phyloP scores from a whole-genome alignment of 257 asterid species.

The Mitragyna speciosa region DNA sequence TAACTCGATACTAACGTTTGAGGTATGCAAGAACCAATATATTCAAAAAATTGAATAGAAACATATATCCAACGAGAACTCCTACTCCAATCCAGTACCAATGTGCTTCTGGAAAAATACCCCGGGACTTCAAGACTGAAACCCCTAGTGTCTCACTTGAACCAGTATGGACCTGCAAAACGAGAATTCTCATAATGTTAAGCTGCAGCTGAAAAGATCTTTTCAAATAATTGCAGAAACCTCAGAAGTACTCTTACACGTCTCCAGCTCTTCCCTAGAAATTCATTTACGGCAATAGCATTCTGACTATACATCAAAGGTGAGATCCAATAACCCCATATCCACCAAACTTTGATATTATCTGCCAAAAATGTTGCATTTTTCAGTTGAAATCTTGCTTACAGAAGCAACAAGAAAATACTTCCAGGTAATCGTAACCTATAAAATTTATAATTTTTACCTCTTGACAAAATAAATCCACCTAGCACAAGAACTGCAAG shows the following conservation, averaged over 20 bases:
- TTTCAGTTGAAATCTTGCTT: too few relatives aligned
- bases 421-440: too few relatives aligned
- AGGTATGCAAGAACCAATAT: constrained; percentile 46
- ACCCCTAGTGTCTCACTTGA: constrained; percentile 31
- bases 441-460: constrained; percentile 23
- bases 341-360: too few relatives aligned
- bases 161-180: constrained; percentile 27
- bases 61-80: constrained; percentile 38
- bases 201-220: too few relatives aligned
- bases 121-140: constrained; percentile 33
- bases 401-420: too few relatives aligned
- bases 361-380: too few relatives aligned
- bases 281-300: constrained; percentile 86
- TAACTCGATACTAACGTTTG: constrained; percentile 54
- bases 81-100: constrained; percentile 57
- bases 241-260: constrained; percentile 58
- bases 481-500: constrained; percentile 82
- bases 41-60: constrained; percentile 28
- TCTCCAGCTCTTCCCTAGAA: constrained; percentile 79
- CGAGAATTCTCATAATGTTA: neutral
- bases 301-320: constrained; percentile 93
- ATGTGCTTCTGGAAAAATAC: constrained; percentile 34
- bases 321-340: constrained; percentile 60
- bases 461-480: constrained; percentile 82
- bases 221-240: constrained; percentile 61